Evolutionary conservation across 192 early-diverging fungal genomes (phyloP).

Genomic region (Coemansia sp.): DNA sequence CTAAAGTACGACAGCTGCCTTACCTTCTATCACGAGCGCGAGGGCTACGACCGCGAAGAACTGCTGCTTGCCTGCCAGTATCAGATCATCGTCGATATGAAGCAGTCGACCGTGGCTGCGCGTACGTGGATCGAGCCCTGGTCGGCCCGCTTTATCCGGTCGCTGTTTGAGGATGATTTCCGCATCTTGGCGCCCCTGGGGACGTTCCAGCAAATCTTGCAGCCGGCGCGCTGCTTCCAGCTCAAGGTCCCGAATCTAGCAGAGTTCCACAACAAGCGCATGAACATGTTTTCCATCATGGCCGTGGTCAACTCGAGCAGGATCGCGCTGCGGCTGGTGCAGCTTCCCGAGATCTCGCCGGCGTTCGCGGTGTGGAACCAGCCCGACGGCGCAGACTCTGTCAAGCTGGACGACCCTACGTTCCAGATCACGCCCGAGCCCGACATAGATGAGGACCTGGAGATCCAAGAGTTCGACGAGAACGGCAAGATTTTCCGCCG

Average conservation of each 20-base stretch:
- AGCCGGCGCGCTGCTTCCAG: slow-evolving; percentile 53
- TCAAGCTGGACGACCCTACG: slow-evolving; percentile 39
- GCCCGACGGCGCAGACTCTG: slow-evolving; percentile 29
- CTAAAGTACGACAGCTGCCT: slow-evolving; percentile 45
- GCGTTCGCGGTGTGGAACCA: slow-evolving; percentile 37
- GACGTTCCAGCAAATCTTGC: slow-evolving; percentile 53
- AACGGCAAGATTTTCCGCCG: slow-evolving; percentile 16
- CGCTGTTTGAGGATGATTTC: slow-evolving; percentile 50
- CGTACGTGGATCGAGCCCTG: slow-evolving; percentile 52
- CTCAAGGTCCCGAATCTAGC: slow-evolving; percentile 51
- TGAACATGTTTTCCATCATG: slow-evolving; percentile 56
- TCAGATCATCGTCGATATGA: slow-evolving; percentile 51
- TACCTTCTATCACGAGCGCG: slow-evolving; percentile 51
- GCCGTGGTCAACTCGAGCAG: slow-evolving; percentile 44
- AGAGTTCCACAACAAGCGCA: slow-evolving; percentile 52
- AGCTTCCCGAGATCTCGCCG: slow-evolving; percentile 41
- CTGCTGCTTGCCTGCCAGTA: slow-evolving; percentile 49
- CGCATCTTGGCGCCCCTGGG: slow-evolving; percentile 43
- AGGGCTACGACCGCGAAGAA: slow-evolving; percentile 46
- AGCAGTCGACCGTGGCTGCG: slow-evolving; percentile 48
- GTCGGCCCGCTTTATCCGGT: slow-evolving; percentile 43
- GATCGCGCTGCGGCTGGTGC: slow-evolving; percentile 42
- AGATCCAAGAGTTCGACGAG: slow-evolving; percentile 27
- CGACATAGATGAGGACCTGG: slow-evolving; percentile 28
- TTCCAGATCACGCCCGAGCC: slow-evolving; percentile 38